These are phyloP conservation scores for Neofusicoccum ribis DNA, from an alignment of 2,329 filamentous ascomycete genomes.

Conservation along the genomic window DNA sequence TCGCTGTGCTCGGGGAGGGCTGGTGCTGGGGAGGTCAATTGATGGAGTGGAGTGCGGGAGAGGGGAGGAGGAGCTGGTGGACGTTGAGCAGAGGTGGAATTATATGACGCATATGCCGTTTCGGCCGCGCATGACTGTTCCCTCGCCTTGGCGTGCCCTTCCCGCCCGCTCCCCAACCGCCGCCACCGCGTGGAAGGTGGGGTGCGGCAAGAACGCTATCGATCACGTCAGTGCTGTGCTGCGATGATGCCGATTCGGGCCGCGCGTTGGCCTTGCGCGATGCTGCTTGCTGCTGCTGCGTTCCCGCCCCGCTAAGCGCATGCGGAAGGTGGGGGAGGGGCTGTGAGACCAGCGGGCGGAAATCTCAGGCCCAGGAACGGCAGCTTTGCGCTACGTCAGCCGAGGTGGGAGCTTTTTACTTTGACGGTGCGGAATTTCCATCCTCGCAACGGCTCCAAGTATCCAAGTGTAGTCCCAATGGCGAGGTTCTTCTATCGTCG, in stretches of 20 bases:
- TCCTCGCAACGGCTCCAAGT: no score
- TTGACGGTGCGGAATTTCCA: neutral
- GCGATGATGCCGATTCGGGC: neutral
- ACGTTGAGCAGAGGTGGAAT: neutral
- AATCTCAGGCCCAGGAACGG: neutral
- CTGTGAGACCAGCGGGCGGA: no score
- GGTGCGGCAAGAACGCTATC: neutral
- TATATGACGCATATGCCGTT: neutral
- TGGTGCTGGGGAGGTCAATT: neutral
- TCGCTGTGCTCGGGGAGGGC: neutral
- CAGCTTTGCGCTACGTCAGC: neutral
- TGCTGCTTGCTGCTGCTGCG: no score
- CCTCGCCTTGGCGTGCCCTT: neutral
- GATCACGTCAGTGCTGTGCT: slow-evolving; percentile 5
- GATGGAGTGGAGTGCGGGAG: neutral
- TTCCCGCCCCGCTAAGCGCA: neutral
- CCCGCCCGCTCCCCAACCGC: neutral
- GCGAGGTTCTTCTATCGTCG: no score
- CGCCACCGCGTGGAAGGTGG: neutral
- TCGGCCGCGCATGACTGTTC: neutral
- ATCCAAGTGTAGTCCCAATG: no score
- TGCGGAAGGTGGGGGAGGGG: slow-evolving; percentile 7
- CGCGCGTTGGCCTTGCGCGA: neutral
- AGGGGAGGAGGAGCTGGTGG: neutral
- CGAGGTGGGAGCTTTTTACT: neutral